Base-by-base conservation (phyloP, 1,284 basidiomycete genomes). In the Ustilago tritici region DNA sequence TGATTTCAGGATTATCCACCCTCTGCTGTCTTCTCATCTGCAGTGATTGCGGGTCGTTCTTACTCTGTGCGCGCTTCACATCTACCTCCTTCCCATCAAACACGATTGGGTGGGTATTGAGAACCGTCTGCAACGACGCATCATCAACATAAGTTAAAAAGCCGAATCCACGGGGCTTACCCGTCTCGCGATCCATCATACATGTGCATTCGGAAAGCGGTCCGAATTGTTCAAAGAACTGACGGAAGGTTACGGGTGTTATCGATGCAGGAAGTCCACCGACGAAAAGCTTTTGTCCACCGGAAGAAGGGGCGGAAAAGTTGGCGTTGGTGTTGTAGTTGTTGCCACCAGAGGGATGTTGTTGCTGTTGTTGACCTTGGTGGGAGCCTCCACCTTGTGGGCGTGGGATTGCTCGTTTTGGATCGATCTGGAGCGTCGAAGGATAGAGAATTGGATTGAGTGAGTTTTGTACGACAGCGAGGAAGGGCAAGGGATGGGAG, bases 151-250 rank as follows among this genome's bases (percentile, higher is more conserved):
- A 97, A 0, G 95, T 97, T 23, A 99, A 92, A 84, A 99, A 99
- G 0, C 97, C 97, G 82, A 98, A 99, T 6, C 97, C 97, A 86
- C 99, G 96, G 87, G 93, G 95, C 56, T 95, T 89, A 38, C 93
- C 93, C 17, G 95, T 98, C 86, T 98, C 95, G 60, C 95, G 92
- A 87, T 99, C 97, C 83, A 98, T 90, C 97, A 99, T 99, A 83
- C 99, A 94, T 0, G 95, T 98, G 57, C 95, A 95, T 86, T 99
- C 96, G 83, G 95, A 92, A 71, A 99, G 94, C 79, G 92, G 92
- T 69, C 96, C 97, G 83, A 88, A 90, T 84, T 95, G 93, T 50
- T 92, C 91, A 87, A 98, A 96, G 88, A 93, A 97, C 67, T 92
- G 90, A 74, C 93, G 91, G 91, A 99, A 94, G 8, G 92, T 93